Conservation (phyloP, 169 alveolate species). For the Pseudocohnilembus persalinus region DNA sequence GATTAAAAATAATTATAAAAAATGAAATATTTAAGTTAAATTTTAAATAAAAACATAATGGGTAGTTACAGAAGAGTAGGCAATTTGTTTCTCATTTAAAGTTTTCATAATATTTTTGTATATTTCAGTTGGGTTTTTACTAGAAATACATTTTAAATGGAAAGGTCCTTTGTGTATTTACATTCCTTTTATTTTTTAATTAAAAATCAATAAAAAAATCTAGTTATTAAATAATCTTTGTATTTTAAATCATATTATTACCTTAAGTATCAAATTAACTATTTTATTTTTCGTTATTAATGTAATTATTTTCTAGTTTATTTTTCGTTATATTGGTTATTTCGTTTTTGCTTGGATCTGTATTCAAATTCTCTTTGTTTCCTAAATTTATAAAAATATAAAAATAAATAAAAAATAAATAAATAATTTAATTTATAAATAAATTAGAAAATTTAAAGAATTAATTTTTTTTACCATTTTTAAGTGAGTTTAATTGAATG, state of each 20-base stretch:
- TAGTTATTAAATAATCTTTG: not conserved
- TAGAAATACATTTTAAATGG: conserved; percentile 56
- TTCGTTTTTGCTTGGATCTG: not conserved
- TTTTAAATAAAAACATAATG: not conserved
- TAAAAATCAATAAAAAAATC: no score
- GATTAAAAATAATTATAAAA: no score
- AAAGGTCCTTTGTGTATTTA: conserved; percentile 62
- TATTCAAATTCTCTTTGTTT: no score
- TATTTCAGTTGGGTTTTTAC: conserved; percentile 47
- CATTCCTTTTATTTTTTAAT: conserved; percentile 39
- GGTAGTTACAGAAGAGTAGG: not conserved
- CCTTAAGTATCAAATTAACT: not conserved
- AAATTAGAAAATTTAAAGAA: no score
- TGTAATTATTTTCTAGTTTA: not conserved
- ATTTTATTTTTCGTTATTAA: no score
- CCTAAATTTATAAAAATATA: no score
- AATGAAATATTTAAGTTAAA: no score
- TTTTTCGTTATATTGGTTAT: not conserved
- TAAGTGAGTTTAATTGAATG: no score
- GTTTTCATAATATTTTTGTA: conserved; percentile 15
- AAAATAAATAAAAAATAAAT: no score
- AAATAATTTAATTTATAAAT: no score
- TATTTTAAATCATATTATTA: no score
- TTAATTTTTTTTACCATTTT: no score
- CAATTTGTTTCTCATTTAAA: not conserved